These are phyloP conservation scores for Spinacia oleracea DNA, from an alignment of 179 eudicot species.

Conservation along the genomic window DNA sequence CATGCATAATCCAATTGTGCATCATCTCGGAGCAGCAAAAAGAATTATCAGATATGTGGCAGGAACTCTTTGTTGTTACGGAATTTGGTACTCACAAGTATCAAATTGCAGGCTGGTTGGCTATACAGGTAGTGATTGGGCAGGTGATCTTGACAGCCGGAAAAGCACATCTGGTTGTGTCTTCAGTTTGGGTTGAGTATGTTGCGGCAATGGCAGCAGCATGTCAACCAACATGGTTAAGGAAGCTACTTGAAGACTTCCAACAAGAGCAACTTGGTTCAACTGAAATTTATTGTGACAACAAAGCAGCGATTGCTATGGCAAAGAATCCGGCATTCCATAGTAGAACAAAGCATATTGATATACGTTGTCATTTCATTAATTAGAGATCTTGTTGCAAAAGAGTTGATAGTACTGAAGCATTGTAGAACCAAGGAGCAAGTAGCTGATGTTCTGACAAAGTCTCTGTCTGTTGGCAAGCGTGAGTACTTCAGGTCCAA, in stretches of 20 bases:
- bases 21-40: not conserved
- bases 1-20: not conserved
- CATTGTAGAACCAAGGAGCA: conserved; percentile 5
- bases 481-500: not conserved
- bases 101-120: conserved; percentile 4
- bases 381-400: not conserved
- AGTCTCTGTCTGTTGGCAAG: not conserved
- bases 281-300: too few species aligned
- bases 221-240: conserved; percentile 13
- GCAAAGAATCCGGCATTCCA: conserved; percentile 4
- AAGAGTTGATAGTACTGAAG: not conserved
- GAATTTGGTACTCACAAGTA: conserved; percentile 7
- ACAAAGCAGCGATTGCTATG: conserved; percentile 13
- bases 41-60: not conserved
- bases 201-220: conserved; percentile 1
- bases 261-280: too few species aligned
- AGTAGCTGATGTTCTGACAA: not conserved
- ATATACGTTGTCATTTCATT: conserved; percentile 9
- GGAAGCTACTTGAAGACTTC: not conserved
- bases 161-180: too few species aligned
- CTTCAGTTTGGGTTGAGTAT: too few species aligned
- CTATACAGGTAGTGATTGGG: conserved; percentile 23
- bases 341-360: conserved; percentile 14
- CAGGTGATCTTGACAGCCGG: conserved; percentile 8
- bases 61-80: not conserved